Evolutionary conservation across 495 filamentous ascomycete species (phyloP).

Genomic region (Friedmanniomyces endolithicus): DNA sequence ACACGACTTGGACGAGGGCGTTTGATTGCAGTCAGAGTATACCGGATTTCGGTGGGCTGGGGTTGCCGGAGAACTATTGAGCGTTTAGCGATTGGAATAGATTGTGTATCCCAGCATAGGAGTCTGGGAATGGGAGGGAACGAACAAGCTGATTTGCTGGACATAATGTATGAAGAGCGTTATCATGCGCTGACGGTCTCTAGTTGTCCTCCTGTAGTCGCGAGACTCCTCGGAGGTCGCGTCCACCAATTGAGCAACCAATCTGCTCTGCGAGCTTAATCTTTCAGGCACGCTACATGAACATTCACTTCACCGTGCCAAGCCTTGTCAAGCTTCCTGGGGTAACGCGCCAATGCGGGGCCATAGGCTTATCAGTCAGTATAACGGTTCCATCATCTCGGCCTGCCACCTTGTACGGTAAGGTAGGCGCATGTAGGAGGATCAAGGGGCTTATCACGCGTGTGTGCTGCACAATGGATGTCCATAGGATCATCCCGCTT

Average conservation of each 20-base stretch:
- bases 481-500: neutral
- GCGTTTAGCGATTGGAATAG: too few relatives aligned
- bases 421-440: neutral
- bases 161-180: too few relatives aligned
- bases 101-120: too few relatives aligned
- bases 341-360: neutral
- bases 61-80: slow-evolving; percentile 58
- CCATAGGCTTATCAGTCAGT: neutral
- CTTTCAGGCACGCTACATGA: too few relatives aligned
- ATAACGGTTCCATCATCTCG: neutral
- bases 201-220: too few relatives aligned
- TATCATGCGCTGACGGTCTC: too few relatives aligned
- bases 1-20: slow-evolving; percentile 57
- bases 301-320: neutral
- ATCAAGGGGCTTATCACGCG: neutral
- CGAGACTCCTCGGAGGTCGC: too few relatives aligned
- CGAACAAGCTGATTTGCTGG: too few relatives aligned
- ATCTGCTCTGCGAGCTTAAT: too few relatives aligned
- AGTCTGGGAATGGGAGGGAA: too few relatives aligned
- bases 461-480: neutral
- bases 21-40: slow-evolving; percentile 63
- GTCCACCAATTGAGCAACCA: too few relatives aligned
- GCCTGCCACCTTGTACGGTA: neutral
- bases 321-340: neutral
- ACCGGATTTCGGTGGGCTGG: slow-evolving; percentile 54